Evolutionary conservation across 805 yeast species (phyloP).

Genomic region (Saturnispora dispora): DNA sequence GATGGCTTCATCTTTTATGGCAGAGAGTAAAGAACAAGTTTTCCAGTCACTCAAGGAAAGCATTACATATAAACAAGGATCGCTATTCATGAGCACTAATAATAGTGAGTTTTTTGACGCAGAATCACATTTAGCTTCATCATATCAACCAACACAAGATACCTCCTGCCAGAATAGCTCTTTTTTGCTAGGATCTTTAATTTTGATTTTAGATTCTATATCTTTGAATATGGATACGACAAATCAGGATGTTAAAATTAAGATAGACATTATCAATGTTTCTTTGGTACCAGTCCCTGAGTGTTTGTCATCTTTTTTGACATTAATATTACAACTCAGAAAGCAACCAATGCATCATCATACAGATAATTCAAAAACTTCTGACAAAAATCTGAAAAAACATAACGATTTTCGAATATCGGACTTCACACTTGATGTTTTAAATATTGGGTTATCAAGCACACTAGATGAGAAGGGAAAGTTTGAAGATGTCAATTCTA

Average conservation of each 20-base stretch:
- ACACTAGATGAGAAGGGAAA: slow-evolving; percentile 34
- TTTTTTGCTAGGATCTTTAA: neutral
- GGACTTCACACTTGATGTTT: slow-evolving; percentile 29
- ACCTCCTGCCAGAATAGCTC: neutral
- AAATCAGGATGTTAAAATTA: slow-evolving; percentile 29
- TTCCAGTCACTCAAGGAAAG: slow-evolving; percentile 38
- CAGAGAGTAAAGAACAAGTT: slow-evolving; percentile 25
- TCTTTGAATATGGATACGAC: neutral
- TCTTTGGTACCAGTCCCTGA: slow-evolving; percentile 38
- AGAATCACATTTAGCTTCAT: slow-evolving; percentile 7
- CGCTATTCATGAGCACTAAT: slow-evolving; percentile 67
- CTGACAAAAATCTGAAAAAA: neutral
- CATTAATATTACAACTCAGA: slow-evolving; percentile 29
- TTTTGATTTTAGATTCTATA: slow-evolving; percentile 2
- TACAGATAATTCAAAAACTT: neutral
- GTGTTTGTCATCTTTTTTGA: slow-evolving; percentile 29
- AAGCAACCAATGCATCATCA: slow-evolving; percentile 5
- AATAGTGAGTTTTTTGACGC: slow-evolving; percentile 39
- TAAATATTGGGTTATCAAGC: slow-evolving; percentile 39
- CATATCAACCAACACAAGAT: neutral
- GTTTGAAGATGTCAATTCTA: slow-evolving; percentile 30
- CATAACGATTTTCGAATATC: neutral
- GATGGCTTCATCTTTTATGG: slow-evolving; percentile 30
- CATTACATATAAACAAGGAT: slow-evolving; percentile 52
- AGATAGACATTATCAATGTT: slow-evolving; percentile 32